Evolutionary conservation across 129 eudicot genomes (phyloP).

Genomic region (Ambrosia trifida): DNA sequence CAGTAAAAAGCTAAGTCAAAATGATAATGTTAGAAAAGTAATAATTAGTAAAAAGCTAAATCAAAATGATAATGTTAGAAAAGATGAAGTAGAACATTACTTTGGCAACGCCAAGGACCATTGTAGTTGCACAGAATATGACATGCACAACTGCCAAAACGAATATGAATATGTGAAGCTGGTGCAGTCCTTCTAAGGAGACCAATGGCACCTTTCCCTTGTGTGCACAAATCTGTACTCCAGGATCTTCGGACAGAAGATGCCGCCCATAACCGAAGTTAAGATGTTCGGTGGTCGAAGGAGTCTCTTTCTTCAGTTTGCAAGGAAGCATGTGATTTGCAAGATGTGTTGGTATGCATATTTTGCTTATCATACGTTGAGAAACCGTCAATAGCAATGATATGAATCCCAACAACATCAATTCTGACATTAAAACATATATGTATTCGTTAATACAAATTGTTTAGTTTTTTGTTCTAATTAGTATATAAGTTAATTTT

Average conservation of each 20-base stretch:
- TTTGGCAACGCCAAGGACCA: constrained; percentile 85
- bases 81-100: constrained; percentile 33
- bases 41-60: too few relatives aligned
- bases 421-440: constrained; percentile 38
- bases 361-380: constrained; percentile 62
- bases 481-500: not conserved
- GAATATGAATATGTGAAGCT: constrained; percentile 89
- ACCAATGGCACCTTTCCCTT: constrained; percentile 67
- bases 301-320: constrained; percentile 32
- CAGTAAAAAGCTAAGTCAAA: too few relatives aligned
- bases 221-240: constrained; percentile 34
- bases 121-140: constrained; percentile 79
- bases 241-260: constrained; percentile 44
- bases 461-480: not conserved
- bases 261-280: constrained; percentile 32
- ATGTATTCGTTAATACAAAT: not conserved
- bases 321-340: constrained; percentile 86
- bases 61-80: too few relatives aligned
- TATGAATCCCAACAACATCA: constrained; percentile 96
- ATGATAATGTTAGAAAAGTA: too few relatives aligned
- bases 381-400: constrained; percentile 73
- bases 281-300: constrained; percentile 14
- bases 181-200: constrained; percentile 89
- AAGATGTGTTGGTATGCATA: constrained; percentile 72
- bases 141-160: constrained; percentile 90